These are phyloP conservation scores for Ogataea siamensis DNA, from an alignment of 805 yeast genomes.

Conservation along the genomic window DNA sequence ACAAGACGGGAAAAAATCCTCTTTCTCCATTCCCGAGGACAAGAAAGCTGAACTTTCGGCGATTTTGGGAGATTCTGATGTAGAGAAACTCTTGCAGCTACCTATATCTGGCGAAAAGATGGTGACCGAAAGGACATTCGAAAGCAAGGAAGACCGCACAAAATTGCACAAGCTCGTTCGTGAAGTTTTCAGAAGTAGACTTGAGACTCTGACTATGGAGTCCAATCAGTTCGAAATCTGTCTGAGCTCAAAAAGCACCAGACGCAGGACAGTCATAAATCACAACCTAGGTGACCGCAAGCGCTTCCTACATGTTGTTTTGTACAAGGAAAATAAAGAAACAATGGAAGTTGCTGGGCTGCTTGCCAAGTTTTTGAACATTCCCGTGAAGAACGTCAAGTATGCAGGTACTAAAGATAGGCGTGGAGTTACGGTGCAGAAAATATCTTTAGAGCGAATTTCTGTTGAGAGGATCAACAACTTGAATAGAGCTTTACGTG, in stretches of 20 bases:
- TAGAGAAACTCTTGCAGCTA: conserved; percentile 51
- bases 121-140: conserved; percentile 55
- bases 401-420: conserved; percentile 97
- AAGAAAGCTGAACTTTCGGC: conserved; percentile 47
- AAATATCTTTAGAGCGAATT: conserved; percentile 64
- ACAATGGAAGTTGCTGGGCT: conserved; percentile 92
- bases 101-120: conserved; percentile 52
- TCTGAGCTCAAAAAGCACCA: conserved; percentile 38
- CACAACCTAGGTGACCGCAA: conserved; percentile 75
- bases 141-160: conserved; percentile 74
- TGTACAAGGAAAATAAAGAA: conserved; percentile 93
- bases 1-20: neutral
- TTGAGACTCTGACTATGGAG: conserved; percentile 78
- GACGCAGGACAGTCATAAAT: conserved; percentile 45
- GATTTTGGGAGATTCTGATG: conserved; percentile 58
- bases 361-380: conserved; percentile 67
- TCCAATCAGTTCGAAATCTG: conserved; percentile 65
- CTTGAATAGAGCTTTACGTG: conserved; percentile 71
- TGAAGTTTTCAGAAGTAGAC: conserved; percentile 63
- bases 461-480: conserved; percentile 72
- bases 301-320: conserved; percentile 67
- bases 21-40: conserved; percentile 36
- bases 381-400: conserved; percentile 67
- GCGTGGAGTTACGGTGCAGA: conserved; percentile 92
- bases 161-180: conserved; percentile 75